These are phyloP conservation scores for Penicillium argentinense DNA, from an alignment of 495 filamentous ascomycete genomes.

Conservation along the genomic window DNA sequence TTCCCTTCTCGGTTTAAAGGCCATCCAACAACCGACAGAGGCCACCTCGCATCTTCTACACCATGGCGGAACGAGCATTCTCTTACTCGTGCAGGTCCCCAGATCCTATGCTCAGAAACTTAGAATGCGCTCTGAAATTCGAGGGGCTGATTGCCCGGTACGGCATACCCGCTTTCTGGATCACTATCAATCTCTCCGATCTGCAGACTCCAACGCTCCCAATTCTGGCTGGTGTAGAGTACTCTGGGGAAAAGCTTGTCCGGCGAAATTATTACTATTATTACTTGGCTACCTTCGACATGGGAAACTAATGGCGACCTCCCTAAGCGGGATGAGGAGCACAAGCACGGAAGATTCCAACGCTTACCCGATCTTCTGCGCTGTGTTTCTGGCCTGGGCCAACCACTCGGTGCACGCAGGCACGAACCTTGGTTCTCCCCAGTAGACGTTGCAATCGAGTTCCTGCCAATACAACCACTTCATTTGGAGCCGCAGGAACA, in stretches of 20 bases:
- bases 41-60: too few species aligned
- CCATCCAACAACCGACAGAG: too few species aligned
- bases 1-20: too few species aligned
- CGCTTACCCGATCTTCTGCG: slow-evolving; percentile 4
- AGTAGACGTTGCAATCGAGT: slow-evolving; percentile 15
- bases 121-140: slow-evolving; percentile 1
- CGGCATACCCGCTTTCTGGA: slow-evolving; percentile 14
- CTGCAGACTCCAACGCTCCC: slow-evolving; percentile 5
- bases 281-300: too few species aligned
- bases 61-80: too few species aligned
- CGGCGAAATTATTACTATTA: not conserved
- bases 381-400: not conserved
- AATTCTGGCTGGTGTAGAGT: not conserved
- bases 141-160: slow-evolving; percentile 6
- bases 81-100: not conserved
- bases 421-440: slow-evolving; percentile 9
- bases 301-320: not conserved
- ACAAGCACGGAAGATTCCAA: slow-evolving; percentile 16
- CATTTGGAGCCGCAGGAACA: slow-evolving; percentile 5
- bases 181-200: slow-evolving; percentile 14
- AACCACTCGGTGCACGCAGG: slow-evolving; percentile 14
- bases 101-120: not conserved
- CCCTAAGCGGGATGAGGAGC: not conserved
- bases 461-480: slow-evolving; percentile 13
- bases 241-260: not conserved